A percentile compares a stretch with the other conserved stretches of the same genome.
These are phyloP conservation scores for Vaccinium myrtillus DNA, from an alignment of 148 eudicot species.

Conservation along the genomic window DNA sequence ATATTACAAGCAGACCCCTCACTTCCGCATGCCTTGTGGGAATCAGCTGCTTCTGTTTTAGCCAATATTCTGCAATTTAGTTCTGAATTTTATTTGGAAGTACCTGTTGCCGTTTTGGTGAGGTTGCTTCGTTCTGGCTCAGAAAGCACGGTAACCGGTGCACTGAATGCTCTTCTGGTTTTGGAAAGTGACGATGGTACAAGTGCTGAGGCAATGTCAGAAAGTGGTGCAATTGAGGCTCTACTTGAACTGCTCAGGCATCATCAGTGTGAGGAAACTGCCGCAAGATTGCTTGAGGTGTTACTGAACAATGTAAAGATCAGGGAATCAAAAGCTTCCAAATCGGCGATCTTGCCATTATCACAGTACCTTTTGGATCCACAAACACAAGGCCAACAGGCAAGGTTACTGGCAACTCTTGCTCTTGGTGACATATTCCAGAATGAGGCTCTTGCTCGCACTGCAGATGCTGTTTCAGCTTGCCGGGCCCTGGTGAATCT, in stretches of 20 bases:
- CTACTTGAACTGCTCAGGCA: conserved; percentile 84
- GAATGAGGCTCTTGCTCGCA: conserved; percentile 88
- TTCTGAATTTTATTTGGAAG: conserved; percentile 94
- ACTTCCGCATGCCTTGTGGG: conserved; percentile 95
- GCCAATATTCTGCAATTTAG: conserved; percentile 90
- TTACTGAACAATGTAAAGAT: conserved; percentile 86
- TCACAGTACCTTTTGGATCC: conserved; percentile 98
- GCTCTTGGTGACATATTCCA: conserved; percentile 97
- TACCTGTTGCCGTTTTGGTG: conserved; percentile 89
- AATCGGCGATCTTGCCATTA: conserved; percentile 78
- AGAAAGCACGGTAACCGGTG: conserved; percentile 79
- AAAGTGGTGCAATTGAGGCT: conserved; percentile 98
- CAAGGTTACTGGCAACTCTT: conserved; percentile 82
- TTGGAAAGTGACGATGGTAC: conserved; percentile 90
- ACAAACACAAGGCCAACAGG: conserved; percentile 97
- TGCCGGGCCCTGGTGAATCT: conserved; percentile 89
- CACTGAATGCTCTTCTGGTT: conserved; percentile 91
- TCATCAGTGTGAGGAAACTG: conserved; percentile 89
- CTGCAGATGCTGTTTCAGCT: conserved; percentile 91
- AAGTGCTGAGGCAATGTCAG: conserved; percentile 95
- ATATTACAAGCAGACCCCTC: conserved; percentile 81
- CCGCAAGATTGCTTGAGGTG: conserved; percentile 91
- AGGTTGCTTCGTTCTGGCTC: conserved; percentile 89
- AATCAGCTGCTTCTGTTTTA: conserved; percentile 78
- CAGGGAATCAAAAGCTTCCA: conserved; percentile 82